phyloP scores from a whole-genome alignment of 495 filamentous ascomycete genomes.

The Schizothecium vesticola region DNA sequence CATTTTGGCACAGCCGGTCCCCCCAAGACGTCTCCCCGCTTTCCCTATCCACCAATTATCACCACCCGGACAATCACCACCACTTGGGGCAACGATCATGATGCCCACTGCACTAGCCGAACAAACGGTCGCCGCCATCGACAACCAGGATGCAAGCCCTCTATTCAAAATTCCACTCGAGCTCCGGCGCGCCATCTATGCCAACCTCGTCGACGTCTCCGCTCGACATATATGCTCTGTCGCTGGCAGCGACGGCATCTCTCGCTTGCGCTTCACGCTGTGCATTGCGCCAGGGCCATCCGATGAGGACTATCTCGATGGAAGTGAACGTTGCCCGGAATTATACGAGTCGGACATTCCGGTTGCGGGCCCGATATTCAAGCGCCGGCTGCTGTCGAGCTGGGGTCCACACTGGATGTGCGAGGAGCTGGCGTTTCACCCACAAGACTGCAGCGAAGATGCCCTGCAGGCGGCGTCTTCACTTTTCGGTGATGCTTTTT shows the following conservation, averaged over 20 bases:
- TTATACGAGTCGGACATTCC: not conserved
- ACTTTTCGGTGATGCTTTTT: not conserved
- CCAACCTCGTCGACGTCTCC: not conserved
- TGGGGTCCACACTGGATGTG: slow-evolving; percentile 3
- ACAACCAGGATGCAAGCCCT: not conserved
- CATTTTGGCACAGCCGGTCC: not conserved
- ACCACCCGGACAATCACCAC: not conserved
- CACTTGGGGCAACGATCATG: not conserved
- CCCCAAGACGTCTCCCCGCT: not conserved
- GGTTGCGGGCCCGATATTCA: not conserved
- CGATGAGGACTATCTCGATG: not conserved
- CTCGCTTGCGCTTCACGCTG: not conserved
- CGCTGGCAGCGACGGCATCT: not conserved
- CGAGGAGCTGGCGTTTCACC: not conserved
- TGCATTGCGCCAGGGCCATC: not conserved
- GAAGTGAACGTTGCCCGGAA: slow-evolving; percentile 1
- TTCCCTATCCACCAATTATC: not conserved
- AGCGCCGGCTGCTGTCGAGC: not conserved
- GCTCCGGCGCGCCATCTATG: not conserved
- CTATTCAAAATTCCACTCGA: not conserved
- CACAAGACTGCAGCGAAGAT: not conserved
- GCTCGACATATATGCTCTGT: not conserved
- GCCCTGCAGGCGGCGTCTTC: not conserved
- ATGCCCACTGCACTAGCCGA: not conserved
- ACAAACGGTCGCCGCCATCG: not conserved